Percentiles rank a stretch among this genome's conserved stretches.
Evolutionary conservation across 108 stramenopile genomes (phyloP).

Genomic region (Bacterosira constricta): DNA sequence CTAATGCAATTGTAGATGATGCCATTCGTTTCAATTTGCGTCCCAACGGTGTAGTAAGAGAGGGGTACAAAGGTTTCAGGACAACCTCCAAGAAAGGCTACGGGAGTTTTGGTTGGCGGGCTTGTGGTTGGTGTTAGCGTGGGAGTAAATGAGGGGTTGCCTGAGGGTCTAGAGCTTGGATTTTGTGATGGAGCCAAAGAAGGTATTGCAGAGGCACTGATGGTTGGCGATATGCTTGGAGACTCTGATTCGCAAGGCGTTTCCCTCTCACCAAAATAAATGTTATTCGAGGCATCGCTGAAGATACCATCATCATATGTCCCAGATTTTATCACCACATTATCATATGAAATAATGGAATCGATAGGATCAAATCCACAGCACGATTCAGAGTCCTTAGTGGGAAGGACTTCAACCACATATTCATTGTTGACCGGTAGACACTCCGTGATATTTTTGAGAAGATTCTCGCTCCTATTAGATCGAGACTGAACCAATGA

Average conservation of each 20-base stretch:
- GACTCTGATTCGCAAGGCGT: too few relatives aligned
- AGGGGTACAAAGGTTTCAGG: slow-evolving; percentile 5
- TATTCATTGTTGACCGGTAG: slow-evolving; percentile 2
- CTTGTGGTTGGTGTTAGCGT: neutral
- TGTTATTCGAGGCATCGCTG: neutral
- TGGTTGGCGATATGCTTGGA: neutral
- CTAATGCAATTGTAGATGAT: slow-evolving; percentile 7
- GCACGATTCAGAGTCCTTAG: slow-evolving; percentile 7
- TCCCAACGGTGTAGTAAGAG: slow-evolving; percentile 2
- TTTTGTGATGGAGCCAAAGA: slow-evolving; percentile 6
- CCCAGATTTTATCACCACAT: neutral
- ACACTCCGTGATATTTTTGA: neutral
- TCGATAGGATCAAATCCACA: slow-evolving; percentile 15
- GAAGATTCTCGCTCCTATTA: neutral
- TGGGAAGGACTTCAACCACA: neutral
- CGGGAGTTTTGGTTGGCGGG: neutral
- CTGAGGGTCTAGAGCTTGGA: neutral
- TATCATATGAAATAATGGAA: neutral
- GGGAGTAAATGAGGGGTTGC: neutral
- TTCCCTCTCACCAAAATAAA: neutral
- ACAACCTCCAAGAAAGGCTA: slow-evolving; percentile 4
- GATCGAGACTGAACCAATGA: neutral
- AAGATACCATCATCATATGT: neutral
- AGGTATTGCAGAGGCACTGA: neutral
- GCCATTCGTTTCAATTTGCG: neutral